Conservation (phyloP, 208 protist genomes). For the Crithidia mellificae region DNA sequence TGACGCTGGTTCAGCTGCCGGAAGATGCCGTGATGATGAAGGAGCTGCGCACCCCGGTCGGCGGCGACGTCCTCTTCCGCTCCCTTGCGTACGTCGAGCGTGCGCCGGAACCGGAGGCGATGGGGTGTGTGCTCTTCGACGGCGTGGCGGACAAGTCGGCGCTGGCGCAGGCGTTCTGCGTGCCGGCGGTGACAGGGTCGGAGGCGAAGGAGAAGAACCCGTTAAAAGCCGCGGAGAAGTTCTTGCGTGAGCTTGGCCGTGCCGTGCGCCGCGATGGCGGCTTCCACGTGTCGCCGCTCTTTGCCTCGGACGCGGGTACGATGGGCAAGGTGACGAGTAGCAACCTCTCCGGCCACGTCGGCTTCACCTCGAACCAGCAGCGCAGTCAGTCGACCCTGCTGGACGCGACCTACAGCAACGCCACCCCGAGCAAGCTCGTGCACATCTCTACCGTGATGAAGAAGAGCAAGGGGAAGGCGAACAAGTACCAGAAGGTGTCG, state of each 20-base stretch:
- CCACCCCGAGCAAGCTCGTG: slow-evolving; percentile 80
- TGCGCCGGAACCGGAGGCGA: slow-evolving; percentile 63
- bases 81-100: slow-evolving; percentile 69
- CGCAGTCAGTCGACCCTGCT: slow-evolving; percentile 67
- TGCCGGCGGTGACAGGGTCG: slow-evolving; percentile 35
- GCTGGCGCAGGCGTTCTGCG: slow-evolving; percentile 80
- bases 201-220: slow-evolving; percentile 32
- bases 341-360: slow-evolving; percentile 69
- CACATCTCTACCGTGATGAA: slow-evolving; percentile 70
- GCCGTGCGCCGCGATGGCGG: slow-evolving; percentile 84
- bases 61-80: slow-evolving; percentile 77
- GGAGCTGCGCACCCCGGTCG: slow-evolving; percentile 52
- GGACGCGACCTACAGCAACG: slow-evolving; percentile 86
- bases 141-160: slow-evolving; percentile 60
- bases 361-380: slow-evolving; percentile 83
- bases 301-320: slow-evolving; percentile 66
- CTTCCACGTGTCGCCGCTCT: slow-evolving; percentile 84
- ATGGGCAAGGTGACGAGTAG: slow-evolving; percentile 80
- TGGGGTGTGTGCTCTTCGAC: slow-evolving; percentile 71
- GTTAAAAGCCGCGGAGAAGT: slow-evolving; percentile 58
- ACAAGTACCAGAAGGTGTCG: slow-evolving; percentile 42
- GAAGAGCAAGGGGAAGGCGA: slow-evolving; percentile 35
- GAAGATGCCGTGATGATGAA: slow-evolving; percentile 60
- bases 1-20: slow-evolving; percentile 78
- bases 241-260: slow-evolving; percentile 71